phyloP scores from a whole-genome alignment of 2,329 filamentous ascomycete species.

The Sphaerulina vaccinii region DNA sequence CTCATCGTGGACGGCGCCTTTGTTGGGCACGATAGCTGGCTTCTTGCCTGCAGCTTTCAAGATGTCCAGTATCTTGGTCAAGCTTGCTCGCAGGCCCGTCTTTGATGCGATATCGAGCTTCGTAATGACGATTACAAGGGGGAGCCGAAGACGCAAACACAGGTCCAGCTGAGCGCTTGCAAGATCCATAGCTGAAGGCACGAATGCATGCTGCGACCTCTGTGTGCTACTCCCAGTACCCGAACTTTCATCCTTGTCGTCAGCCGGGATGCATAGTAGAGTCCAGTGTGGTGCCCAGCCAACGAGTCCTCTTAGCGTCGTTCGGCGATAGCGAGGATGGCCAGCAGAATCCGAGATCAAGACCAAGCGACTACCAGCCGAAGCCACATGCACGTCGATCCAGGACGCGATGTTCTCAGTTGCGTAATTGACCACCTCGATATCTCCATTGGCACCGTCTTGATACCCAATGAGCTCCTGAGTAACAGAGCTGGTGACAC shows the following conservation, averaged over 20 bases:
- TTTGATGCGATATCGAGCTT: conserved; percentile 87
- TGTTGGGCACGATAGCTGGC: conserved; percentile 65
- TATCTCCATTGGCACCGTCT: conserved; percentile 31
- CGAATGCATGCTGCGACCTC: conserved; percentile 51
- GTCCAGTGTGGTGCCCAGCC: conserved; percentile 97
- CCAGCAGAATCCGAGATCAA: conserved; percentile 92
- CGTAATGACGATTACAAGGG: conserved; percentile 79
- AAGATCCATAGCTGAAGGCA: conserved; percentile 64
- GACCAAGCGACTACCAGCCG: conserved; percentile 71
- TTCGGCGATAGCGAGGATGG: conserved; percentile 83
- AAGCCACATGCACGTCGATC: conserved; percentile 85
- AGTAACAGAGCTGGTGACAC: conserved; percentile 89
- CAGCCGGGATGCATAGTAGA: conserved; percentile 79
- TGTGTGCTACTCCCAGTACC: conserved; percentile 48
- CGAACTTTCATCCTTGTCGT: conserved; percentile 59
- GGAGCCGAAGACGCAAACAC: conserved; percentile 75
- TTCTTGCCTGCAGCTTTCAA: conserved; percentile 73
- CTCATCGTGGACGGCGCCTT: conserved; percentile 31
- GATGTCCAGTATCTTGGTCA: conserved; percentile 71
- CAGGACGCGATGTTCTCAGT: conserved; percentile 85
- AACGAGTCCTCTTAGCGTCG: conserved; percentile 82
- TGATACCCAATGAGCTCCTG: conserved; percentile 88
- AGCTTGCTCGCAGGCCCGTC: conserved; percentile 63
- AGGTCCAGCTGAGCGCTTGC: conserved; percentile 79
- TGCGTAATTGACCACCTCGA: conserved; percentile 74